Conservation (phyloP, 1,284 basidiomycete species). For the Fistulinella staudtii region DNA sequence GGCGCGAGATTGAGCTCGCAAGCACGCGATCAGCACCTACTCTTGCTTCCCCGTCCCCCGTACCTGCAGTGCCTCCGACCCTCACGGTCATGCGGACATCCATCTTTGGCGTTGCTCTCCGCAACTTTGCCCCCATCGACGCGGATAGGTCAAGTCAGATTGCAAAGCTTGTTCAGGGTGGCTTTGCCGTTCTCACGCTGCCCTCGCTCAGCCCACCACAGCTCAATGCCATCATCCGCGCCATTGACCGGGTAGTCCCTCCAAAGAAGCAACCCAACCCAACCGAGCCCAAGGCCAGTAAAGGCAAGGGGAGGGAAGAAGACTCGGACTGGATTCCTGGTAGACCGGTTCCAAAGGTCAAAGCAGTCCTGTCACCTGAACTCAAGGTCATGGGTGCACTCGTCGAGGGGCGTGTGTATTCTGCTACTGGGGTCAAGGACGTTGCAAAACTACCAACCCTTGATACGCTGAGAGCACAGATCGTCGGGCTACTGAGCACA, state of each 20-base stretch:
- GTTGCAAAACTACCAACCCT: conserved; percentile 68
- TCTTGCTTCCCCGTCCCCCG: conserved; percentile 40
- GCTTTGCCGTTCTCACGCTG: conserved; percentile 63
- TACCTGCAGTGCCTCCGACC: conserved; percentile 46
- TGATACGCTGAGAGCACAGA: conserved; percentile 67
- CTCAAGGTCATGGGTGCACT: conserved; percentile 70
- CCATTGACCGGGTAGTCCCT: conserved; percentile 66
- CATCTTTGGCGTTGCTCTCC: conserved; percentile 69
- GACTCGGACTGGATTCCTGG: conserved; percentile 60
- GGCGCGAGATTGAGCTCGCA: conserved; percentile 59
- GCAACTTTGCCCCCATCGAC: conserved; percentile 54
- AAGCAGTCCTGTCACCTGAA: conserved; percentile 54
- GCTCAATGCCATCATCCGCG: conserved; percentile 60
- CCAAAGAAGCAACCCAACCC: conserved; percentile 39
- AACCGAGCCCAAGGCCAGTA: conserved; percentile 43
- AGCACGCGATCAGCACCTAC: conserved; percentile 44
- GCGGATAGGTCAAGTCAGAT: conserved; percentile 46
- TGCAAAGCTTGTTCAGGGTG: conserved; percentile 51
- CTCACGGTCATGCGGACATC: conserved; percentile 66
- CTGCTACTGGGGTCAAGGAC: conserved; percentile 51
- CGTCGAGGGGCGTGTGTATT: conserved; percentile 68
- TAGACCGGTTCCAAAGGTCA: conserved; percentile 54
- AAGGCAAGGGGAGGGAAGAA: conserved; percentile 50
- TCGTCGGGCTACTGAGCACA: conserved; percentile 69
- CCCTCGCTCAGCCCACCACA: conserved; percentile 69